Conservation (phyloP, 352 stramenopile genomes). For the Aphanomyces invadans region DNA sequence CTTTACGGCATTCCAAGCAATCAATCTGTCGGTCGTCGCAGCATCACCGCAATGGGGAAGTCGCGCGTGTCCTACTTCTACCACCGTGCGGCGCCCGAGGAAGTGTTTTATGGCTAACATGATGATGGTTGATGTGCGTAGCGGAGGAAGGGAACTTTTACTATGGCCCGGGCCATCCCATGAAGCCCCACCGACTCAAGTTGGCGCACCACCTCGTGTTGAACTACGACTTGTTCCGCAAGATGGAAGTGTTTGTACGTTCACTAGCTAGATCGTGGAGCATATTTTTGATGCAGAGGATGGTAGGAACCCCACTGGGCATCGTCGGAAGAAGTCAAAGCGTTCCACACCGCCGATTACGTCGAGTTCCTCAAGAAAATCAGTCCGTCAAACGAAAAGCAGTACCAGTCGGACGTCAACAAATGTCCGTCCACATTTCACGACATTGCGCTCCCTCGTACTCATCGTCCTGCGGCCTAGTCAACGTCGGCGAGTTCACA, state of each 20-base stretch:
- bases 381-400: constrained; percentile 97
- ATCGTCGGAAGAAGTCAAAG: constrained; percentile 94
- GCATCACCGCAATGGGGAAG: constrained; percentile 37
- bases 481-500: constrained; percentile 99
- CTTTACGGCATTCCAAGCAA: no score
- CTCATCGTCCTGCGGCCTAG: constrained; percentile 78
- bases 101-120: background rate
- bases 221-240: constrained; percentile 98
- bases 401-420: constrained; percentile 50
- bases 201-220: constrained; percentile 99
- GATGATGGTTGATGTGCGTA: constrained; percentile 27
- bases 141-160: constrained; percentile 98
- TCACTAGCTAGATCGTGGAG: no score
- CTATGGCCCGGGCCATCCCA: constrained; percentile 92
- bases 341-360: constrained; percentile 99
- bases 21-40: no score
- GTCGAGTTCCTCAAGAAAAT: constrained; percentile 98
- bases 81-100: constrained; percentile 42
- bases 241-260: constrained; percentile 98
- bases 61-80: constrained; percentile 86
- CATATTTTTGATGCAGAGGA: no score
- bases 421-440: background rate
- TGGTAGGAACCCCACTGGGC: constrained; percentile 87
- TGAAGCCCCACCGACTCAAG: constrained; percentile 96
- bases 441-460: background rate